Evolutionary conservation across 2,329 filamentous ascomycete species (phyloP), one percentile per base, ranked within the genome.

Genomic region (Fusarium vanettenii): DNA sequence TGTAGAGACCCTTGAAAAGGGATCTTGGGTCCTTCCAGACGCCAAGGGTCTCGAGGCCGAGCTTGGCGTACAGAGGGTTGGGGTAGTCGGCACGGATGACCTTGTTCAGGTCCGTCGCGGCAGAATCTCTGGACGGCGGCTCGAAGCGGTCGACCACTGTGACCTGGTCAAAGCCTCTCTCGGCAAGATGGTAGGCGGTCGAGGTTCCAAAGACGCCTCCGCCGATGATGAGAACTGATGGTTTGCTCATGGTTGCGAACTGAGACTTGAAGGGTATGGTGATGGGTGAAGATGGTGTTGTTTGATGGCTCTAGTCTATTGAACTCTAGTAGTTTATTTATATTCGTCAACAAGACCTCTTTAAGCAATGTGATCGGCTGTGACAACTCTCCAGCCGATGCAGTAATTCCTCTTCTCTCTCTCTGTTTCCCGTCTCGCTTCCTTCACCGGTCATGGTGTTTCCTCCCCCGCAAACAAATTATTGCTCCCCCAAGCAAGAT

Each of bases 71-170:
- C 71, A 89, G 89, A 0, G 84, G 82, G 70, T 90, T 88, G 68
- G 89, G 87, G 70, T 91, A 91, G 74, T 91, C 89, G 8, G 86
- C 88, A 4, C 89, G 85, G 61, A 91, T 83, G 67, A 92, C 91
- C 80, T 92, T 92, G 80, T 91, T 92, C 39, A 91, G 78, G 74
- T 92, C 89, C 70, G 90, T 89, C 31, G 86, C 89, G 1, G 89
- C 90, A 0, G 90, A 90, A 75, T 82, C 81, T 4, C 70, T 67
- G 6, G 88, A 87, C 0, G 89, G 89, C 16, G 75, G 60, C 9
- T 78, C 75, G 37, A 80, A 81, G 25, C 81, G 80, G 60, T 89
- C 87, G 27, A 87, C 83, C 8, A 89, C 84, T 1, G 86, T 86
- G 67, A 89, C 82, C 71, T 87, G 79, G 1, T 78, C 83, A 71